Percentiles rank a stretch among this genome's conserved stretches.
Conservation (phyloP, 2,329 filamentous ascomycete genomes). For the Colletotrichum sp. region DNA sequence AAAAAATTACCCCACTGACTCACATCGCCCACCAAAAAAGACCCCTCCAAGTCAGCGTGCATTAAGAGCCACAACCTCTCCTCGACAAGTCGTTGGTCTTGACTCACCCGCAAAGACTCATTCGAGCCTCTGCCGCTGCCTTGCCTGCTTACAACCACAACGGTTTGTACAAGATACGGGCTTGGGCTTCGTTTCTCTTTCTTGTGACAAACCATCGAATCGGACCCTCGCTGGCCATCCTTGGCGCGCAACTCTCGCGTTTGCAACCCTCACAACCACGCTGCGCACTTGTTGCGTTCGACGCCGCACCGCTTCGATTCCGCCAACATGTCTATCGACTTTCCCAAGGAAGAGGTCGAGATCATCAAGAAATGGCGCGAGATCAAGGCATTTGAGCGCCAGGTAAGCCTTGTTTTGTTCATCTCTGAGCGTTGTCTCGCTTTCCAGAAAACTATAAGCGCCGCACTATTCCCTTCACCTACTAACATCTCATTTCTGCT, state of each 20-base stretch:
- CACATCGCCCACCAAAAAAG: constrained; percentile 2
- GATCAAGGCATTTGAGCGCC: constrained; percentile 87
- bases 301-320: not conserved
- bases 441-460: not conserved
- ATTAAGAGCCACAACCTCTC: not conserved
- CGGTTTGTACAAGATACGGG: not conserved
- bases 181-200: not conserved
- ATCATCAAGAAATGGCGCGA: constrained; percentile 88
- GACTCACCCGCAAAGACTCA: not conserved
- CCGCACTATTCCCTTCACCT: not conserved
- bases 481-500: not conserved
- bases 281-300: not conserved
- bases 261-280: not conserved
- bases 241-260: not conserved
- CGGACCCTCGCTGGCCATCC: not conserved
- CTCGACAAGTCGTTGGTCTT: not conserved
- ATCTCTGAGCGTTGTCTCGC: not conserved
- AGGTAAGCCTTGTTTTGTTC: constrained; percentile 56
- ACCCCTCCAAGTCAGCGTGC: constrained; percentile 5
- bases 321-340: constrained; percentile 80
- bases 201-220: not conserved
- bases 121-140: not conserved
- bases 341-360: constrained; percentile 88
- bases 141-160: not conserved
- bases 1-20: constrained; percentile 23